phyloP scores from a whole-genome alignment of 208 protist species.

The Trypanosoma brucei region DNA sequence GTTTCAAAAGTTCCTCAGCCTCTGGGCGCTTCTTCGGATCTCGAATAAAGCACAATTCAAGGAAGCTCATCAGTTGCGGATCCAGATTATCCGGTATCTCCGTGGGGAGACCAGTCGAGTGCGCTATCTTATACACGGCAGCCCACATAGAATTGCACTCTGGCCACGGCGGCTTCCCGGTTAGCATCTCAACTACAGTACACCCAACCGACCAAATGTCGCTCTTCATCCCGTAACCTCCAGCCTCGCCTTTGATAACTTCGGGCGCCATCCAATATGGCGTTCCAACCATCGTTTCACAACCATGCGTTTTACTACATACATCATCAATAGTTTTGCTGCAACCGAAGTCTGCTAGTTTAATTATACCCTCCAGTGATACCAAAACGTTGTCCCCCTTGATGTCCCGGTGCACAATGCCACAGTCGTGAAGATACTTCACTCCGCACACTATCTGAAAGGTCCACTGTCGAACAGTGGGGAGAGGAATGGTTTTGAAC shows the following conservation, averaged over 20 bases:
- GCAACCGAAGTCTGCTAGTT: slow-evolving; percentile 92
- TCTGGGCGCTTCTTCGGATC: slow-evolving; percentile 67
- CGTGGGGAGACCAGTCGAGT: slow-evolving; percentile 79
- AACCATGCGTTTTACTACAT: slow-evolving; percentile 73
- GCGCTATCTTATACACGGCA: slow-evolving; percentile 84
- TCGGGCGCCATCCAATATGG: slow-evolving; percentile 92
- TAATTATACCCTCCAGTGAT: slow-evolving; percentile 77
- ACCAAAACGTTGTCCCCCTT: slow-evolving; percentile 91
- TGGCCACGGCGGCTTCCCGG: slow-evolving; percentile 87
- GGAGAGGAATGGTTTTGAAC: slow-evolving; percentile 67
- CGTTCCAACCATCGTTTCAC: slow-evolving; percentile 82
- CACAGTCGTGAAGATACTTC: slow-evolving; percentile 84
- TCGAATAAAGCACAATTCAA: slow-evolving; percentile 77
- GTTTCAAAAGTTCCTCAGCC: slow-evolving; percentile 55
- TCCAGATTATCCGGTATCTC: slow-evolving; percentile 77
- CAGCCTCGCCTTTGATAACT: slow-evolving; percentile 82
- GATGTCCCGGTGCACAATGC: slow-evolving; percentile 89
- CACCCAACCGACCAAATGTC: slow-evolving; percentile 94
- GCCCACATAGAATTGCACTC: slow-evolving; percentile 87
- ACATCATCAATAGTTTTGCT: slow-evolving; percentile 83
- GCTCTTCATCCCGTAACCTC: slow-evolving; percentile 89
- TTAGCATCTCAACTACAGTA: slow-evolving; percentile 92
- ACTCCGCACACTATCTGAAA: slow-evolving; percentile 89
- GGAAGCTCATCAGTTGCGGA: slow-evolving; percentile 65
- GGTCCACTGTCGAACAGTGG: slow-evolving; percentile 77